Percentiles rank a stretch among this genome's conserved stretches.
phyloP scores from a whole-genome alignment of 1,284 basidiomycete species.

The Boletellus sp. region DNA sequence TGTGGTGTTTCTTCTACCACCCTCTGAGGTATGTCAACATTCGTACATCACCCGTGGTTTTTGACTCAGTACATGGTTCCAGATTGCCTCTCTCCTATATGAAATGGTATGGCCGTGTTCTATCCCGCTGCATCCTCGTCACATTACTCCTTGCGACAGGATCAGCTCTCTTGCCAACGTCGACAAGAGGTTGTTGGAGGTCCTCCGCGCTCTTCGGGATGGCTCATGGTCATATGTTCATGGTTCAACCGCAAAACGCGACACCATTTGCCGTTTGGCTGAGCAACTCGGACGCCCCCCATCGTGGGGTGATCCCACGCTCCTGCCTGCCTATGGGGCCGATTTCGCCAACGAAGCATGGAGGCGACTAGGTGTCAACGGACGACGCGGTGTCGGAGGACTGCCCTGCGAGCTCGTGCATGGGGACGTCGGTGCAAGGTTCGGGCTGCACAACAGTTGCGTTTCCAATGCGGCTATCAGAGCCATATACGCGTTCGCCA shows the following conservation, averaged over 20 bases:
- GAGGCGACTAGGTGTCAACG: constrained; percentile 50
- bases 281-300: constrained; percentile 54
- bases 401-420: constrained; percentile 74
- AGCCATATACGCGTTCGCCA: constrained; percentile 51
- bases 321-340: constrained; percentile 61
- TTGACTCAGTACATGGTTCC: constrained; percentile 6
- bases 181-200: constrained; percentile 54
- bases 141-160: constrained; percentile 34
- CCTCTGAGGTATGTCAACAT: constrained; percentile 51
- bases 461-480: constrained; percentile 53
- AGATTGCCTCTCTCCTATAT: constrained; percentile 72
- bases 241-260: constrained; percentile 32
- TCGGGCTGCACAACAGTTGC: constrained; percentile 56
- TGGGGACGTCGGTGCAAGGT: constrained; percentile 42
- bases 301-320: constrained; percentile 57
- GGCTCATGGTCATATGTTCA: constrained; percentile 57
- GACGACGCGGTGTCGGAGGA: constrained; percentile 55
- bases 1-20: constrained; percentile 82
- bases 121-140: not conserved
- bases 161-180: constrained; percentile 66
- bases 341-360: constrained; percentile 46
- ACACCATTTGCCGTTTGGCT: constrained; percentile 47
- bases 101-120: constrained; percentile 46
- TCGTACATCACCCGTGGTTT: not conserved
- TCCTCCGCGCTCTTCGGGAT: constrained; percentile 50